Evolutionary conservation across 371 early-diverging fungal species (phyloP).

Genomic region (Syncephalis fuscata): DNA sequence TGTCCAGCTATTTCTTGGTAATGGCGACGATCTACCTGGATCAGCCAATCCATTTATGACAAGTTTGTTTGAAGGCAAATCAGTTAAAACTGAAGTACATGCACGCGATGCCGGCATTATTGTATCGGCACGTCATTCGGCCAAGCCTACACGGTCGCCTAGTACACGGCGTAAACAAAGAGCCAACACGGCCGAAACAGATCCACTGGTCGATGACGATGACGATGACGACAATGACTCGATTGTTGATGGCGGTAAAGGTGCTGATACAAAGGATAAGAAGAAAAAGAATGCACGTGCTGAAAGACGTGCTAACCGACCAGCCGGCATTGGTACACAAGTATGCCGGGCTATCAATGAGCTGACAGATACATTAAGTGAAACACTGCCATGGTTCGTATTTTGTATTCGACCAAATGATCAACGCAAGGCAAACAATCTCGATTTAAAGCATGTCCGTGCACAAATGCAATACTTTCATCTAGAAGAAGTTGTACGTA

Average conservation of each 20-base stretch:
- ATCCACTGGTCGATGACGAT: constrained; percentile 1
- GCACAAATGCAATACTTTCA: constrained; percentile 44
- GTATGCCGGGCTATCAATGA: too few species aligned
- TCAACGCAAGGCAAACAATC: constrained; percentile 27
- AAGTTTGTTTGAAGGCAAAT: constrained; percentile 58
- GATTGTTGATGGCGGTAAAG: too few species aligned
- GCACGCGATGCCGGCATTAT: constrained; percentile 58
- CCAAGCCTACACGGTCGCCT: constrained; percentile 54
- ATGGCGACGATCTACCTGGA: constrained; percentile 16
- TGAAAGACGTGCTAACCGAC: too few species aligned
- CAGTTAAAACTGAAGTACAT: constrained; percentile 66
- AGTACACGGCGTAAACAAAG: constrained; percentile 23
- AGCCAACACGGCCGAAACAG: background rate
- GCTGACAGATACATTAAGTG: constrained; percentile 29
- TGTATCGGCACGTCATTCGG: constrained; percentile 47
- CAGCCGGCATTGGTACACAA: too few species aligned
- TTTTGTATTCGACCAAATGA: constrained; percentile 68
- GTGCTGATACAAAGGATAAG: too few species aligned
- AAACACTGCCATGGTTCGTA: constrained; percentile 73
- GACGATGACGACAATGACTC: background rate
- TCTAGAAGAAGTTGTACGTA: constrained; percentile 37
- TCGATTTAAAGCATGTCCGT: constrained; percentile 31
- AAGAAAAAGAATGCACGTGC: too few species aligned
- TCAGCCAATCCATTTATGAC: constrained; percentile 66
- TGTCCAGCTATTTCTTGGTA: constrained; percentile 52